Evolutionary conservation across 139 green algal species (phyloP), one percentile per base, ranked within the genome.

Genomic region (Spirogloea muscicola): DNA sequence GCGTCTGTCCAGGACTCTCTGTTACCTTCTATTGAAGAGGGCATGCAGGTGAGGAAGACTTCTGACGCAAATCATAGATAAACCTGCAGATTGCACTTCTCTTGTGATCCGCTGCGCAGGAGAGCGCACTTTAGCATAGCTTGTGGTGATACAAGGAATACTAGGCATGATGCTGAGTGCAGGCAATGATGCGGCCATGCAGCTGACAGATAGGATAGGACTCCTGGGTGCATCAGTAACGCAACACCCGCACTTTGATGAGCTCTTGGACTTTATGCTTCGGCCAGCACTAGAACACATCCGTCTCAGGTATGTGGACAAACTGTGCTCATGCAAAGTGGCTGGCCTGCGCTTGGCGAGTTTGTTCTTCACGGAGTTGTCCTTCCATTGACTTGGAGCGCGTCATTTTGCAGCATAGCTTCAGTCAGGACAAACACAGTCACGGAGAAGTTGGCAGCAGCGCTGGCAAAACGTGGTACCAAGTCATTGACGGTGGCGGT

Each of bases 181-280:
- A 39, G 25, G 55, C 16, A n/a, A 13, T 13, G 21, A 10, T 13
- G 16, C n/a, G n/a, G n/a, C n/a, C n/a, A n/a, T n/a, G 1, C 71
- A 79, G 71, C n/a, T 73, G 44, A 80, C 72, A 9, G 66, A 88
- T 49, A 40, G 84, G 21, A 58, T 88, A 1, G 84, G 84, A 16
- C 74, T 88, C 42, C 77, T 88, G 29, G 82, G 79, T 1, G 84
- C 84, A 3, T 86, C 77, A 3, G 84, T 88, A 4, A 88, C 84
- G 37, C 84, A 88, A 60, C 84, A 88, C 63, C 84, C 84, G 2
- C 80, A 88, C 58, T 88, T 88, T 69, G 13, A 55, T 0, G 37
- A 63, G 29, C 77, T 88, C n/a, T 62, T 88, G 3, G 33, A 73
- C 13, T 84, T 83, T 67, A 42, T 88, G 29, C 74, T 73, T 42